Conservation (phyloP, 2,329 filamentous ascomycete species). For the Apiospora sp. region DNA sequence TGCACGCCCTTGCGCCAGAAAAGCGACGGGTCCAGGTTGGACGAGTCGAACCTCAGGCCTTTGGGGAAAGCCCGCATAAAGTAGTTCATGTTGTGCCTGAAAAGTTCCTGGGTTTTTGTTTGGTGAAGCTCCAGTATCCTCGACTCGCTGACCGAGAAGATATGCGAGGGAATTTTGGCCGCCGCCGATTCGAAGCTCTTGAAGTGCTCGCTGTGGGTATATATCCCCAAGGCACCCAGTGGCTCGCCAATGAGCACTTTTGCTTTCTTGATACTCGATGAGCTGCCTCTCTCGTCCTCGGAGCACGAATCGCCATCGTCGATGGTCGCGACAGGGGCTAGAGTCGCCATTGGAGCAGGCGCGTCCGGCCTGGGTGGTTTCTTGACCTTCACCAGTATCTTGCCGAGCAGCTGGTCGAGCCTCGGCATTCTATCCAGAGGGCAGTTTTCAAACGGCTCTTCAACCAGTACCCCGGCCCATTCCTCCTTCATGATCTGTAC, state of each 20-base stretch:
- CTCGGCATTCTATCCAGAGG: slow-evolving; percentile 68
- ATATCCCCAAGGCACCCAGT: slow-evolving; percentile 80
- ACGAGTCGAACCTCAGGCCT: slow-evolving; percentile 79
- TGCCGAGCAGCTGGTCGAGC: slow-evolving; percentile 75
- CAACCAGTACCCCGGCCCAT: slow-evolving; percentile 79
- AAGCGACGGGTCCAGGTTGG: slow-evolving; percentile 91
- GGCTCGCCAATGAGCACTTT: slow-evolving; percentile 72
- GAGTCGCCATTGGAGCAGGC: slow-evolving; percentile 44
- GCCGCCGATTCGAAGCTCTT: slow-evolving; percentile 72
- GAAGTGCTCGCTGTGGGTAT: slow-evolving; percentile 87
- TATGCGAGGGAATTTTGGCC: slow-evolving; percentile 67
- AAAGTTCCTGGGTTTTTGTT: slow-evolving; percentile 77
- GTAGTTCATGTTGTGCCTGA: slow-evolving; percentile 85
- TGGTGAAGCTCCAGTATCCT: slow-evolving; percentile 67
- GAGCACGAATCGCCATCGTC: slow-evolving; percentile 52
- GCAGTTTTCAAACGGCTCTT: slow-evolving; percentile 59
- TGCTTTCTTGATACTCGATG: slow-evolving; percentile 49
- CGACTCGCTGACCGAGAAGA: slow-evolving; percentile 90
- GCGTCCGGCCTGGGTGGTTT: slow-evolving; percentile 48
- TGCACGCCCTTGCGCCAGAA: slow-evolving; percentile 96
- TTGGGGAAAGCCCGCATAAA: slow-evolving; percentile 94
- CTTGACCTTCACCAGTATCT: slow-evolving; percentile 87
- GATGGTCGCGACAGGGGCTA: slow-evolving; percentile 38
- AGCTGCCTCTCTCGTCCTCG: slow-evolving; percentile 50
- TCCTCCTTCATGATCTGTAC: slow-evolving; percentile 92